Conservation (phyloP, 2,329 filamentous ascomycete species). For the Sporothrix pallida region DNA sequence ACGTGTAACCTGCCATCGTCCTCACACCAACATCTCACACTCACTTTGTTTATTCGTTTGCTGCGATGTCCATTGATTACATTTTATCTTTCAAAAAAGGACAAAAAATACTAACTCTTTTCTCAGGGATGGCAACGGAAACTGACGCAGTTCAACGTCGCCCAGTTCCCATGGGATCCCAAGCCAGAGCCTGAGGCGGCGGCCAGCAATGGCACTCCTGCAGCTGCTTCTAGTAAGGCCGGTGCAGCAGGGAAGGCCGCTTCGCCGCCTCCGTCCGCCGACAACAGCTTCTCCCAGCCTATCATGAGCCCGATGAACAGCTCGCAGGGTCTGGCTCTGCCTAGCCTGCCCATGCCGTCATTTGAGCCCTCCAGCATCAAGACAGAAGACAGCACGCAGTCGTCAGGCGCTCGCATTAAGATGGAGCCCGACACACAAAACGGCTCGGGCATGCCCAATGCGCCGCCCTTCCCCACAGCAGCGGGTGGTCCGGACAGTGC, state of each 20-base stretch:
- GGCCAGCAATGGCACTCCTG: slow-evolving; percentile 42
- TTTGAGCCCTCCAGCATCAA: slow-evolving; percentile 31
- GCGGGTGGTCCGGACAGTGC: slow-evolving; percentile 48
- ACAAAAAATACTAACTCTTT: slow-evolving; percentile 29
- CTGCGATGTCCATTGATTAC: no score
- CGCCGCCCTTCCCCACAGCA: slow-evolving; percentile 45
- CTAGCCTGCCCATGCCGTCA: slow-evolving; percentile 42
- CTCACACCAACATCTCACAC: background rate
- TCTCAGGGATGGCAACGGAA: slow-evolving; percentile 91
- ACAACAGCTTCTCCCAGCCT: slow-evolving; percentile 45
- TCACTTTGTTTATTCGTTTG: background rate
- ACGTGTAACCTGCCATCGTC: background rate
- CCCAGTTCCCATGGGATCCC: slow-evolving; percentile 94
- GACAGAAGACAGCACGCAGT: slow-evolving; percentile 24
- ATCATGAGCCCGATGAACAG: slow-evolving; percentile 46
- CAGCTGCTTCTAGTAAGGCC: background rate
- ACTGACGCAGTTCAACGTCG: slow-evolving; percentile 81
- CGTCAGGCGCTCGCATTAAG: slow-evolving; percentile 39
- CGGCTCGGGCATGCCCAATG: slow-evolving; percentile 35
- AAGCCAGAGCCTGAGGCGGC: slow-evolving; percentile 64
- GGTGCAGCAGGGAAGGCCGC: slow-evolving; percentile 38
- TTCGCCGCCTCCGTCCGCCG: slow-evolving; percentile 24
- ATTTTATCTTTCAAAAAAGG: no score
- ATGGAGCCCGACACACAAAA: slow-evolving; percentile 33
- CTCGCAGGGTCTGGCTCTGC: slow-evolving; percentile 41